Evolutionary conservation across 805 yeast genomes (phyloP), one percentile per base, ranked within the genome.

Genomic region (Saccharomyces kudriavzevii): DNA sequence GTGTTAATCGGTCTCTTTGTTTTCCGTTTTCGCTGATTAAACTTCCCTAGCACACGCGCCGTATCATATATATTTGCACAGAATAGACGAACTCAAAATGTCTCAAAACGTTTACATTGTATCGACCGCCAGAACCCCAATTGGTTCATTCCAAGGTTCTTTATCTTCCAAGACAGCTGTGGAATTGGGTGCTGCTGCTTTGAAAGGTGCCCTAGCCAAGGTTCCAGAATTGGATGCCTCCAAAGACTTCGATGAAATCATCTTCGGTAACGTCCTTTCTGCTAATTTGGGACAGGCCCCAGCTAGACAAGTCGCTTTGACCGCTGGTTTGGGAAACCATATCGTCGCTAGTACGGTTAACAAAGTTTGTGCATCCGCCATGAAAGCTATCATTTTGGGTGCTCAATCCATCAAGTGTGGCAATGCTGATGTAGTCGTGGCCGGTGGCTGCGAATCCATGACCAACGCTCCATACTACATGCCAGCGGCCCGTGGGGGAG

Each of bases 391-490:
- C 65, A 89, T 91, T 64, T 73, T 87, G 56, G 99, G 88, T 58
- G 90, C 97, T 45, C 98, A 91, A 75, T 76, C 91, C 51, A 91
- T 92, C 63, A 72, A 87, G 67, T 80, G 94, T 60, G 97, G 98
- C 52, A 77, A 79, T 58, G 96, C 96, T 53, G 97, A 91, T 66
- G 84, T 94, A 56, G 94, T 94, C 48, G 87, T 94, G 60, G 95
- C 94, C 31, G 99, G 98, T 62, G 99, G 99, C 68, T 94, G 96
- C 62, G 99, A 94, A 75, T 86, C 96, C 54, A 92, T 94, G 99
- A 78, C 96, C 56, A 92, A 94, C 70, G 82, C 91, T 35, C 99
- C 99, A 52, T 92, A 91, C 79, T 92, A 92, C 70, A 67, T 89
- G 53, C 94, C 96, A 54, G 69, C 82, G 54, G 90, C 94, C 46